Conservation (phyloP, 169 alveolate species). For the Toxoplasma gondii region DNA sequence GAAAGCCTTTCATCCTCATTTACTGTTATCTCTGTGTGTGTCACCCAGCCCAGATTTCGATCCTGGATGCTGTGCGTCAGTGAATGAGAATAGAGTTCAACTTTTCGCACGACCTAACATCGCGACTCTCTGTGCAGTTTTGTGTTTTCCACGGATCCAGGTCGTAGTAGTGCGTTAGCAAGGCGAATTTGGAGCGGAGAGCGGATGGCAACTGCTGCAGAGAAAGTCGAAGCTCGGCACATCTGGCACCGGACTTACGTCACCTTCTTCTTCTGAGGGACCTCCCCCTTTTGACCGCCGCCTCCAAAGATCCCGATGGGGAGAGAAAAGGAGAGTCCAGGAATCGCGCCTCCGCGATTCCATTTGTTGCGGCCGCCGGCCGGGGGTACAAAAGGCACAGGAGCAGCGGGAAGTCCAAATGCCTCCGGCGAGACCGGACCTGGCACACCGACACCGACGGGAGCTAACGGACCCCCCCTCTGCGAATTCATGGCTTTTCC, state of each 20-base stretch:
- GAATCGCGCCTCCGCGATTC: background rate
- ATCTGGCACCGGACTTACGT: background rate
- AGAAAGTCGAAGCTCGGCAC: no score
- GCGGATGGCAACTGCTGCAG: no score
- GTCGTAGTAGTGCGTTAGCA: no score
- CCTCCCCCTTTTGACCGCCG: slow-evolving; percentile 1
- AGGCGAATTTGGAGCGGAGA: no score
- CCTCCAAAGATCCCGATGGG: slow-evolving; percentile 15
- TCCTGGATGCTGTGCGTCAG: no score
- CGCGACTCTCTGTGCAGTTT: no score
- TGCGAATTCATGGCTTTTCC: background rate
- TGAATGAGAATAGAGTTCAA: no score
- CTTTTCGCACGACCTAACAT: no score
- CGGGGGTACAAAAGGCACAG: background rate
- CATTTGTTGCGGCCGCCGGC: slow-evolving; percentile 27
- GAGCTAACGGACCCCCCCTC: background rate
- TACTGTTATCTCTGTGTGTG: no score
- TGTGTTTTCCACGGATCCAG: no score
- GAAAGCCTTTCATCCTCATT: no score
- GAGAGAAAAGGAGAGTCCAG: background rate
- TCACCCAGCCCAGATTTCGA: no score
- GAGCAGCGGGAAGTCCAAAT: background rate
- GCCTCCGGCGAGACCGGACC: background rate
- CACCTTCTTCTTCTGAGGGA: background rate
- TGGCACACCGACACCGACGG: background rate